Conservation (phyloP, 495 filamentous ascomycete genomes). For the Penicillium coffeae region DNA sequence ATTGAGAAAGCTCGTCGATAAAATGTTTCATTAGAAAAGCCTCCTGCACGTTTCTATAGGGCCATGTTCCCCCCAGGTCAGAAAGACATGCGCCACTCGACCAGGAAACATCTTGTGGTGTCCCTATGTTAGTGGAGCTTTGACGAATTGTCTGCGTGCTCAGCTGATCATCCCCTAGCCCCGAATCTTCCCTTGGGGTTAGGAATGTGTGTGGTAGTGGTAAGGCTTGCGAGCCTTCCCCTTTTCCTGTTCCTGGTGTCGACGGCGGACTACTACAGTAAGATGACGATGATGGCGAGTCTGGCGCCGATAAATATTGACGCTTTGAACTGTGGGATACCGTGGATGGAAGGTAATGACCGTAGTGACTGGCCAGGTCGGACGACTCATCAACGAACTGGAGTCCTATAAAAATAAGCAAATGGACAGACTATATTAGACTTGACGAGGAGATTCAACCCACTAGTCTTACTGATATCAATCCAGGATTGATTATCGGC, state of each 20-base stretch:
- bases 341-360: neutral
- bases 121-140: too few species aligned
- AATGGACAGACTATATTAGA: neutral
- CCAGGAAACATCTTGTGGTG: too few species aligned
- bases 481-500: constrained; percentile 1
- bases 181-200: too few species aligned
- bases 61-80: too few species aligned
- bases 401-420: neutral
- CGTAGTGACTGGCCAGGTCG: constrained; percentile 3
- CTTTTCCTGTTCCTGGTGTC: neutral
- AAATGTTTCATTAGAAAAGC: constrained; percentile 4
- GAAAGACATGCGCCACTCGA: too few species aligned
- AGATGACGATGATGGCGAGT: neutral
- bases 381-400: constrained; percentile 3
- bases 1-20: constrained; percentile 3
- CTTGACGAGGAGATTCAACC: neutral
- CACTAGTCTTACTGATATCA: neutral
- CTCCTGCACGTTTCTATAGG: neutral
- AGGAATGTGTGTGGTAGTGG: neutral
- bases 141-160: too few species aligned
- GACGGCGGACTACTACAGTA: neutral
- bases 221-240: neutral
- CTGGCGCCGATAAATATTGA: neutral
- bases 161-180: neutral
- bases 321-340: neutral